Evolutionary conservation across 495 filamentous ascomycete species (phyloP).

Genomic region (Aspergillus coremiiformis): DNA sequence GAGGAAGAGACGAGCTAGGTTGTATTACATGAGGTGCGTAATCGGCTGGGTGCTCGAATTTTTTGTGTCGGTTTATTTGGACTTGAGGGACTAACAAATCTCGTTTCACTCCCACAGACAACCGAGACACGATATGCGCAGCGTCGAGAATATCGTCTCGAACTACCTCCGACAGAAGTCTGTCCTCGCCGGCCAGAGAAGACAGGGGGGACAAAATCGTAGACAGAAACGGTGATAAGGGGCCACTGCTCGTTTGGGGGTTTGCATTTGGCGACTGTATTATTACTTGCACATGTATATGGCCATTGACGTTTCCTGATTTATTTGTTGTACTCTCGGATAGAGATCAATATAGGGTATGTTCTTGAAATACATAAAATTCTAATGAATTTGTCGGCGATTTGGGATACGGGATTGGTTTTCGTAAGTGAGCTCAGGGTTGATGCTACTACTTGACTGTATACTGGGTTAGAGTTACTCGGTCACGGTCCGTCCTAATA

Average conservation of each 20-base stretch:
- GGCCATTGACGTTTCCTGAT: slow-evolving; percentile 14
- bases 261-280: slow-evolving; percentile 32
- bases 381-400: background rate
- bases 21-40: slow-evolving; percentile 85
- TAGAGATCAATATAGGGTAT: slow-evolving; percentile 7
- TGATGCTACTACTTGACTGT: too few species aligned
- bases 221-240: slow-evolving; percentile 16
- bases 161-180: slow-evolving; percentile 58
- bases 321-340: slow-evolving; percentile 5
- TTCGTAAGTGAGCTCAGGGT: too few species aligned
- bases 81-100: slow-evolving; percentile 2
- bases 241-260: slow-evolving; percentile 7
- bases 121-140: slow-evolving; percentile 60
- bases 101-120: slow-evolving; percentile 31
- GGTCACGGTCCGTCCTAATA: too few species aligned
- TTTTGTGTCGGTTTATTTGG: slow-evolving; percentile 29
- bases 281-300: slow-evolving; percentile 31
- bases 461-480: too few species aligned
- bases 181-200: slow-evolving; percentile 32
- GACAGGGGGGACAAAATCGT: background rate
- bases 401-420: background rate
- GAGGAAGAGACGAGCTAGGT: slow-evolving; percentile 77
- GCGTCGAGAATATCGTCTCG: slow-evolving; percentile 63
- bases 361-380: background rate
- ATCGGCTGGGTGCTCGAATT: slow-evolving; percentile 17